Base-by-base conservation (phyloP, 2,329 filamentous ascomycete genomes). In the Coniella vitis region DNA sequence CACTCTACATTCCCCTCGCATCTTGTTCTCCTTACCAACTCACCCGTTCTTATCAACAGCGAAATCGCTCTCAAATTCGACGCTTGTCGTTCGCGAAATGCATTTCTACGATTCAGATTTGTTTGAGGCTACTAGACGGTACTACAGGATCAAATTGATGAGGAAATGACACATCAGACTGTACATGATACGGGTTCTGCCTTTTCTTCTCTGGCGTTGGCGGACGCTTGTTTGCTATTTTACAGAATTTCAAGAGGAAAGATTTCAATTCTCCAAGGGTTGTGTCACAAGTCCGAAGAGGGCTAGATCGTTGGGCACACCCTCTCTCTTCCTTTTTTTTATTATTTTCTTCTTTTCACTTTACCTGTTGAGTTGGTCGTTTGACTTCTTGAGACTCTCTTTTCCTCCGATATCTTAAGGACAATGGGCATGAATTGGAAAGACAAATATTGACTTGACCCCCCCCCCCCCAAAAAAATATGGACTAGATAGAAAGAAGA, bases 81-180 rank as follows among this genome's bases (percentile, higher is more conserved):
- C 41, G 38, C 45, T 40, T 13, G 34, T 38, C 22, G n/a, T 36
- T 32, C 38, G 25, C 25, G 25, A 48, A 31, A 47, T 52, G 52
- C 41, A 49, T 47, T 44, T 53, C 13, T 32, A 40, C 36, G 41
- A 45, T 31, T 44, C 35, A 47, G 41, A 40, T 38, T 32, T 51
- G 25, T 48, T 36, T 21, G 38, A 25, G 38, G 46, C 52, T 17
- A 39, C 36, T 45, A 49, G 34, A 54, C 21, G 40, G 25, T 40
- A 14, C 34, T 52, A 34, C 45, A 43, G 39, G 35, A 45, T 40
- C 39, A 31, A 25, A 49, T 41, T 52, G 46, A 54, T 37, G 51
- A 53, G 51, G 49, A 22, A 19, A 51, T 53, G 51, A 53, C 38
- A 35, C 29, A 47, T 34, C 47, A 53, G 48, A 53, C 29, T 53